Conservation (phyloP, 2,329 filamentous ascomycete species). For the Aureobasidium sp. region DNA sequence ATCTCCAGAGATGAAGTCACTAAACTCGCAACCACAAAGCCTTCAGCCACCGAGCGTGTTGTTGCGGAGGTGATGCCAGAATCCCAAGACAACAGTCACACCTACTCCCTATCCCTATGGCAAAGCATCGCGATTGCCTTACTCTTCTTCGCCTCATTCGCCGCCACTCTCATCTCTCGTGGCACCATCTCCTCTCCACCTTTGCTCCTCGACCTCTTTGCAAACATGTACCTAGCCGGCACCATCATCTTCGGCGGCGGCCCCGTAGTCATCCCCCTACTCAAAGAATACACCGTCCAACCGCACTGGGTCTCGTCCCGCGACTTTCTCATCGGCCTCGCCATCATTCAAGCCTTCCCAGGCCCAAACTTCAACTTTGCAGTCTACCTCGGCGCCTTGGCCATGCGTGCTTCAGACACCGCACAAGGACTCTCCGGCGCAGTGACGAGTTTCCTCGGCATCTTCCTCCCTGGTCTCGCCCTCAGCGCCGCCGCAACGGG, state of each 20-base stretch:
- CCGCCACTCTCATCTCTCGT: conserved; percentile 47
- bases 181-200: conserved; percentile 34
- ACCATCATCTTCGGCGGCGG: conserved; percentile 49
- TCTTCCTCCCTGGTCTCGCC: conserved; percentile 36
- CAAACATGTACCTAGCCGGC: conserved; percentile 67
- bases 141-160: conserved; percentile 38
- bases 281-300: conserved; percentile 48
- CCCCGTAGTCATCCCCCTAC: conserved; percentile 39
- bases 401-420: conserved; percentile 23
- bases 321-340: conserved; percentile 66
- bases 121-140: conserved; percentile 5
- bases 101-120: not conserved
- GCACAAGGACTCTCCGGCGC: conserved; percentile 30
- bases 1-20: no score
- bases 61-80: not conserved
- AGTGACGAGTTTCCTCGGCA: conserved; percentile 33
- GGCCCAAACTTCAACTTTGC: conserved; percentile 54
- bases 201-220: conserved; percentile 55
- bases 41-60: not conserved
- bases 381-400: conserved; percentile 37
- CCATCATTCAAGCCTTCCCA: conserved; percentile 64
- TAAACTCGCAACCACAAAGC: not conserved
- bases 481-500: conserved; percentile 32
- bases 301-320: conserved; percentile 64
- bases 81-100: not conserved